A percentile compares a stretch with the other conserved stretches of the same genome.
These are phyloP conservation scores for Hypoxylon sp. DNA, from an alignment of 2,329 filamentous ascomycete species.

Conservation along the genomic window DNA sequence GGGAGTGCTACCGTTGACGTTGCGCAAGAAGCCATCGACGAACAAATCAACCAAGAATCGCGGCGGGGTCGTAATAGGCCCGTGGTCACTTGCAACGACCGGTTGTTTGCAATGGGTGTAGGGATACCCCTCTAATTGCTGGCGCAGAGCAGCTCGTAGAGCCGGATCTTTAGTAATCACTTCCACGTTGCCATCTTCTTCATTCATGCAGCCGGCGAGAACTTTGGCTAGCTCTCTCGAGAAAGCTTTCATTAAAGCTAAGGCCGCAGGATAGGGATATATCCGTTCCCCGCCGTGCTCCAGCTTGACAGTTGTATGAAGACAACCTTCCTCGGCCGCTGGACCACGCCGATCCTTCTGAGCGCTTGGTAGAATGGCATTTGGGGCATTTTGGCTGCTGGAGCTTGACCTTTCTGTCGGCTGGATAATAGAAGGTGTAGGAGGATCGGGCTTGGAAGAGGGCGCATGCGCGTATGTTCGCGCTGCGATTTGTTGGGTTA, in stretches of 20 bases:
- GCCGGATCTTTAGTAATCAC: constrained; percentile 13
- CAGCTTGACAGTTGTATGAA: constrained; percentile 30
- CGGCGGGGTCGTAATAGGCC: constrained; percentile 35
- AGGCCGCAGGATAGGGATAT: constrained; percentile 44
- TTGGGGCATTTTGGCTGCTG: constrained; percentile 1
- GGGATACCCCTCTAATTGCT: constrained; percentile 37
- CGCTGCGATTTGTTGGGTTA: constrained; percentile 38
- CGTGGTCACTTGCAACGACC: constrained; percentile 21
- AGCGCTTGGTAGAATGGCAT: constrained; percentile 18
- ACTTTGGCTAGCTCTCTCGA: constrained; percentile 21
- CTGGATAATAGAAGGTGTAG: constrained; percentile 6
- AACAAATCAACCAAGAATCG: constrained; percentile 40
- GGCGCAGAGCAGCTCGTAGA: constrained; percentile 23
- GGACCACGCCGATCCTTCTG: neutral
- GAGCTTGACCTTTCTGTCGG: neutral
- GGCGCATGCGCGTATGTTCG: constrained; percentile 13
- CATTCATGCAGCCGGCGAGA: constrained; percentile 12
- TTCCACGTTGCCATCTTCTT: neutral
- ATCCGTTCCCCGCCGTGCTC: constrained; percentile 41
- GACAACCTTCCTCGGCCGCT: constrained; percentile 2
- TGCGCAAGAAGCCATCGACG: constrained; percentile 40
- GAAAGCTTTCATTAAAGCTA: constrained; percentile 39
- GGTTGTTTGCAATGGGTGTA: constrained; percentile 29
- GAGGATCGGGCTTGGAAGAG: constrained; percentile 8
- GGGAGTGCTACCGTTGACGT: constrained; percentile 41